Base-by-base conservation (phyloP, 345 rosid species). In the Boechera retrofracta region DNA sequence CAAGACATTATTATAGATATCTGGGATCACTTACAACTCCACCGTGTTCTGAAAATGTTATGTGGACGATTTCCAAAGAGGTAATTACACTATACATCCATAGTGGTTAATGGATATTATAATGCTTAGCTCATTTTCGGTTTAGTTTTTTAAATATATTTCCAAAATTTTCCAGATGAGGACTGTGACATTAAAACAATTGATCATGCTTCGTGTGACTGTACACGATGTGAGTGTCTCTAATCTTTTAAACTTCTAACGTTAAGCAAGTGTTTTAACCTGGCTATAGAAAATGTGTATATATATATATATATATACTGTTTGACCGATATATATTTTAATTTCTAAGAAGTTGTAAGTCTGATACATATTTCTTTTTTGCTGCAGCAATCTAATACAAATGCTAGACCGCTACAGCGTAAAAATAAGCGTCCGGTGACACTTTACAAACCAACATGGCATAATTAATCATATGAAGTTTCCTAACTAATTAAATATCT, bases 21-120 rank as follows among this genome's bases (percentile, higher is more conserved):
- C 21, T 84, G 0, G 98, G 98, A 29, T 94, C 98, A 62, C 97
- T 94, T 11, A 94, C 97, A 1, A 5, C 80, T 69, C 98, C 98
- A 79, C 97, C 98, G 0, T 94, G 98, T 80, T 82, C 92, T 28
- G 85, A 92, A 77, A 84, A 88, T 68, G 92, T 92, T 18, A 6
- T 70, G 10, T 94, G 98, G 98, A 85, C 86, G 44, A 80, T 94
- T 54, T 76, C 87, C 28, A 81, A 60, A 65, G 86, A 94, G 93
- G 98, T 91, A 6, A 21, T 53, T 4, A 35, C 57, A 16, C 36
- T 64, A 6, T 52, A 8, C 10, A 39, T 53, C 41, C 44, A 16
- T 3, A 29, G 24, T 39, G 11, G 8, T 18, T 71, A 7, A 52
- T 56, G 11, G 5, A 38, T 53, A 54, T 18, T 32, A 6, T 7